Conservation (phyloP, 768 basidiomycete genomes). For the Clitopilus passeckerianus region DNA sequence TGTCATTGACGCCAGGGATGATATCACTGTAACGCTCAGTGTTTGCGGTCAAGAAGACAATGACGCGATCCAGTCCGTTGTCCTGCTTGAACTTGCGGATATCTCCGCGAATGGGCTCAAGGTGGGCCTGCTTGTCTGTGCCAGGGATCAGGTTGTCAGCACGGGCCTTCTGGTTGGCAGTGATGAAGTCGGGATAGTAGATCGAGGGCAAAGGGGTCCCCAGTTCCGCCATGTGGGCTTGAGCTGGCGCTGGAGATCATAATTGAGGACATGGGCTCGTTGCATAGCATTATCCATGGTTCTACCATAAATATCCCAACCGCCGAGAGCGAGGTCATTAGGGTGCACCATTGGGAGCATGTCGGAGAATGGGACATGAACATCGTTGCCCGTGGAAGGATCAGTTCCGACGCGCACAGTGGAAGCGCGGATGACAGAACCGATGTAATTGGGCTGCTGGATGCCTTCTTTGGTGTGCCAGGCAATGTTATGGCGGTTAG, state of each 20-base stretch:
- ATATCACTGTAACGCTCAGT: slow-evolving; percentile 97
- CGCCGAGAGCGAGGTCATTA: slow-evolving; percentile 94
- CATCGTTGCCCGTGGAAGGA: slow-evolving; percentile 74
- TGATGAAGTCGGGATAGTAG: slow-evolving; percentile 97
- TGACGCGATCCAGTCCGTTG: slow-evolving; percentile 80
- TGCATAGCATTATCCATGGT: slow-evolving; percentile 90
- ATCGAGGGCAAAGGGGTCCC: slow-evolving; percentile 88
- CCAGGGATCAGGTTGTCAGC: slow-evolving; percentile 93
- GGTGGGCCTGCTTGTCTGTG: slow-evolving; percentile 81
- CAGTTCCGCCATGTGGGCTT: slow-evolving; percentile 78
- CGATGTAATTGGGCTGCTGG: slow-evolving; percentile 97
- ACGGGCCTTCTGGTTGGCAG: slow-evolving; percentile 94
- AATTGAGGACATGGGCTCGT: slow-evolving; percentile 91
- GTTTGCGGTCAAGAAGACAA: slow-evolving; percentile 99
- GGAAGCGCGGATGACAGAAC: slow-evolving; percentile 92
- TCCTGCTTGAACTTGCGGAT: slow-evolving; percentile 89
- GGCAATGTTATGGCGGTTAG: slow-evolving; percentile 89
- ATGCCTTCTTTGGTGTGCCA: slow-evolving; percentile 93
- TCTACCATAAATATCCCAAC: slow-evolving; percentile 93
- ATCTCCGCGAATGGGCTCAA: slow-evolving; percentile 86
- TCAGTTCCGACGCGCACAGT: slow-evolving; percentile 90
- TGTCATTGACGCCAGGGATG: slow-evolving; percentile 93
- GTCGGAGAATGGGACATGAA: slow-evolving; percentile 88
- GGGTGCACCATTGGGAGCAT: slow-evolving; percentile 97
- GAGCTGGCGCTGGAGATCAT: slow-evolving; percentile 95